phyloP scores from a whole-genome alignment of 2,329 filamentous ascomycete genomes.

The Aspergillus sp. region DNA sequence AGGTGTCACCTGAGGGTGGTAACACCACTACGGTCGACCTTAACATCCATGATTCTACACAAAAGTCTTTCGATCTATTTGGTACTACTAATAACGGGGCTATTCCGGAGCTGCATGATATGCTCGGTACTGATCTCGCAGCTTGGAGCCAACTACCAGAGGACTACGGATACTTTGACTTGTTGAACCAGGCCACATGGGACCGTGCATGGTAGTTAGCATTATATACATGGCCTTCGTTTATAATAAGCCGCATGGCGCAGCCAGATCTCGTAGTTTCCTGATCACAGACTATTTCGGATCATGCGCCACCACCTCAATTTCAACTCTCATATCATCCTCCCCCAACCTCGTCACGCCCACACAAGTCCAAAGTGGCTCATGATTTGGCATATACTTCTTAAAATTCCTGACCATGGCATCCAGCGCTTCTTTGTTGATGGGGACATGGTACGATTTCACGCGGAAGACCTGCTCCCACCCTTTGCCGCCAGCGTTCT shows the following conservation, averaged over 20 bases:
- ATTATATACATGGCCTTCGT: too few relatives aligned
- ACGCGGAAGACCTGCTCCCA: conserved; percentile 53
- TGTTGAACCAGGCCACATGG: not conserved
- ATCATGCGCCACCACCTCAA: conserved; percentile 57
- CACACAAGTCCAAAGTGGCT: conserved; percentile 57
- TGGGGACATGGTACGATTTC: conserved; percentile 49
- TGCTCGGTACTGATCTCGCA: not conserved
- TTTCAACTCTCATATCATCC: conserved; percentile 59
- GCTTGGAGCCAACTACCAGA: not conserved
- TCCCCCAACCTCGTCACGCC: conserved; percentile 52
- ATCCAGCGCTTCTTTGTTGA: conserved; percentile 41
- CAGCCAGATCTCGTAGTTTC: too few relatives aligned
- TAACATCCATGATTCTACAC: not conserved
- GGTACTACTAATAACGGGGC: not conserved
- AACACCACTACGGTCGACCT: too few relatives aligned
- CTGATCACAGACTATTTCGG: not conserved
- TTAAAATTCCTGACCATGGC: conserved; percentile 52
- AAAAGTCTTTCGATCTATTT: not conserved
- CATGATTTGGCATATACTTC: conserved; percentile 55
- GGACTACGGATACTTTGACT: not conserved
- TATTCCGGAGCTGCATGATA: not conserved
- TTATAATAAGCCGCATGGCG: too few relatives aligned
- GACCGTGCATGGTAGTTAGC: not conserved
- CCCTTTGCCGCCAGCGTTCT: conserved; percentile 54
- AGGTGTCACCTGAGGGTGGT: not conserved